Percentiles rank a stretch among this genome's conserved stretches.
phyloP scores from a whole-genome alignment of 441 rosid species.

The Francoa sonchifolia region DNA sequence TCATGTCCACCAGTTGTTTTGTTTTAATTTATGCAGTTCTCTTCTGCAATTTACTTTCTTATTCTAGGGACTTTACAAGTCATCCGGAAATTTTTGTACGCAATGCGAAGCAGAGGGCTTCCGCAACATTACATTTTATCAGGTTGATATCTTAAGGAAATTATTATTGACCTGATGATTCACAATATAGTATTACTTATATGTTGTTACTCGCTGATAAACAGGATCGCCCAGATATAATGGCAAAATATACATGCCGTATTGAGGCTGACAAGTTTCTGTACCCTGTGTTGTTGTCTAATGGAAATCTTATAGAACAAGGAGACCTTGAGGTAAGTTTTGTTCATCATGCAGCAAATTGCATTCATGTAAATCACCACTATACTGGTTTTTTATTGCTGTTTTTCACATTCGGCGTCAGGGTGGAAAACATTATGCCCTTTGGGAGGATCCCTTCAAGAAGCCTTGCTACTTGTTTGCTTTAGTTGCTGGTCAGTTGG shows the following conservation, averaged over 20 bases:
- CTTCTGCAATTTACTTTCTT: too few relatives aligned
- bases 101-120: constrained; percentile 99
- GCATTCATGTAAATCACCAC: background rate
- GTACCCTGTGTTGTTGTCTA: constrained; percentile 79
- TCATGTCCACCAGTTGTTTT: background rate
- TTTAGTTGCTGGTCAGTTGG: constrained; percentile 78
- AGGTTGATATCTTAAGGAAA: constrained; percentile 29
- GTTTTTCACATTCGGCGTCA: constrained; percentile 21
- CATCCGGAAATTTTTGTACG: constrained; percentile 87
- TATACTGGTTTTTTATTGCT: background rate
- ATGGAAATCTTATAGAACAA: constrained; percentile 80
- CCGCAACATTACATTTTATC: constrained; percentile 80
- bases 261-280: constrained; percentile 83
- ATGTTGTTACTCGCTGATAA: constrained; percentile 13
- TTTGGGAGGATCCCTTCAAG: constrained; percentile 98
- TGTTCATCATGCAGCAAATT: constrained; percentile 3
- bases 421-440: constrained; percentile 80
- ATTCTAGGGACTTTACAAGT: constrained; percentile 79
- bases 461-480: constrained; percentile 95
- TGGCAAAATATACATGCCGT: constrained; percentile 90
- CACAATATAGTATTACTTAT: constrained; percentile 5
- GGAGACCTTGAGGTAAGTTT: constrained; percentile 61
- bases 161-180: too few relatives aligned
- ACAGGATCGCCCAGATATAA: constrained; percentile 94
- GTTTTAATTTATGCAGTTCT: too few relatives aligned